These are phyloP conservation scores for Pseudocercospora vitis DNA, from an alignment of 2,329 filamentous ascomycete genomes.

Conservation along the genomic window DNA sequence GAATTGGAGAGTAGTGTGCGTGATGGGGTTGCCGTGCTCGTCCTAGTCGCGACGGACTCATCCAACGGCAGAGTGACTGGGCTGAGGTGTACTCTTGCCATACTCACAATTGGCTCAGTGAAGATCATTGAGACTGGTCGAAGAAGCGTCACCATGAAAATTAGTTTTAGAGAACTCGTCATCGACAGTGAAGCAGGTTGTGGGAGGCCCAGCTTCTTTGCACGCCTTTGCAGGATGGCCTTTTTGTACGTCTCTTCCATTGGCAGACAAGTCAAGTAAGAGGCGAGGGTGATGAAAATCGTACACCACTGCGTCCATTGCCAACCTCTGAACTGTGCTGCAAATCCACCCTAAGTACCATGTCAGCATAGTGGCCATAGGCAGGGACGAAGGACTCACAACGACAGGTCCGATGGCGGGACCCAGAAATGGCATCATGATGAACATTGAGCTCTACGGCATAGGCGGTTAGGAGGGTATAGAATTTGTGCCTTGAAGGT, in stretches of 20 bases:
- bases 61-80: too few relatives aligned
- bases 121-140: conserved; percentile 39
- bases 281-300: conserved; percentile 43
- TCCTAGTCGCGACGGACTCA: too few relatives aligned
- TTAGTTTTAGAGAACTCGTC: conserved; percentile 34
- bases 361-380: neutral
- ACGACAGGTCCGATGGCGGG: conserved; percentile 35
- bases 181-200: conserved; percentile 25
- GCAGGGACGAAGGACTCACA: conserved; percentile 25
- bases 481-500: too few relatives aligned
- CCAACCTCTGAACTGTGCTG: conserved; percentile 45
- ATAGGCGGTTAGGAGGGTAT: too few relatives aligned
- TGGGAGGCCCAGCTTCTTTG: conserved; percentile 37
- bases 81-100: too few relatives aligned
- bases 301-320: conserved; percentile 48
- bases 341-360: conserved; percentile 41
- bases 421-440: conserved; percentile 45
- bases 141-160: conserved; percentile 36
- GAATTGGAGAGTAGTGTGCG: too few relatives aligned
- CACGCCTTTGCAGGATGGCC: conserved; percentile 45
- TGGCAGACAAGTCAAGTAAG: conserved; percentile 43
- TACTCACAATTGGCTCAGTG: conserved; percentile 42
- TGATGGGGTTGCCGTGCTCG: too few relatives aligned
- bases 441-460: conserved; percentile 40
- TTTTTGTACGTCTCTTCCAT: conserved; percentile 59